Evolutionary conservation across 1,284 basidiomycete species (phyloP).

Genomic region (Cystobasidium sp.): DNA sequence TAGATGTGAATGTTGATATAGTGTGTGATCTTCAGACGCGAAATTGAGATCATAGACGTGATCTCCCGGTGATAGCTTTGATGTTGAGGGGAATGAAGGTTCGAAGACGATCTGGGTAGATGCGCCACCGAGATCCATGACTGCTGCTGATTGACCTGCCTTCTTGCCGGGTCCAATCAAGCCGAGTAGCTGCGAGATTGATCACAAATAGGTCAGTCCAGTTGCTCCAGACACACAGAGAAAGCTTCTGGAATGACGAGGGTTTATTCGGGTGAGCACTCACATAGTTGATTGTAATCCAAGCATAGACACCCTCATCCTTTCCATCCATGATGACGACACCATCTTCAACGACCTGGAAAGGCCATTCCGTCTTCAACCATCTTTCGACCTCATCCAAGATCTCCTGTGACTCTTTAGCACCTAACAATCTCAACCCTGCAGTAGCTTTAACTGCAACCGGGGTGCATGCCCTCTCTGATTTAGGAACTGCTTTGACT

Average conservation of each 20-base stretch:
- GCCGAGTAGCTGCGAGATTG: constrained; percentile 63
- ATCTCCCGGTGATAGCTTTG: constrained; percentile 76
- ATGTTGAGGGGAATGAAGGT: constrained; percentile 67
- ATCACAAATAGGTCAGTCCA: constrained; percentile 45
- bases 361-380: constrained; percentile 72
- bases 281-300: constrained; percentile 94
- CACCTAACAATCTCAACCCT: constrained; percentile 78
- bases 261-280: constrained; percentile 18
- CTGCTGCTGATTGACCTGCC: constrained; percentile 72
- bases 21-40: constrained; percentile 69
- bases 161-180: constrained; percentile 69
- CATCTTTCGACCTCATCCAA: constrained; percentile 73
- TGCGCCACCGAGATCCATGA: constrained; percentile 93
- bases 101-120: constrained; percentile 98
- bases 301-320: constrained; percentile 96
- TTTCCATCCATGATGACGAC: constrained; percentile 94
- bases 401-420: constrained; percentile 71
- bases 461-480: constrained; percentile 75
- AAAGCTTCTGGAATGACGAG: background rate
- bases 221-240: constrained; percentile 3
- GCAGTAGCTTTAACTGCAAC: constrained; percentile 95
- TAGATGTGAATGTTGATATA: constrained; percentile 92
- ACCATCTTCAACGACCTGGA: constrained; percentile 67
- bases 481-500: constrained; percentile 72
- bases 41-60: constrained; percentile 89